These are phyloP conservation scores for Apiospora pterosperma DNA, from an alignment of 2,329 filamentous ascomycete genomes.

Conservation along the genomic window DNA sequence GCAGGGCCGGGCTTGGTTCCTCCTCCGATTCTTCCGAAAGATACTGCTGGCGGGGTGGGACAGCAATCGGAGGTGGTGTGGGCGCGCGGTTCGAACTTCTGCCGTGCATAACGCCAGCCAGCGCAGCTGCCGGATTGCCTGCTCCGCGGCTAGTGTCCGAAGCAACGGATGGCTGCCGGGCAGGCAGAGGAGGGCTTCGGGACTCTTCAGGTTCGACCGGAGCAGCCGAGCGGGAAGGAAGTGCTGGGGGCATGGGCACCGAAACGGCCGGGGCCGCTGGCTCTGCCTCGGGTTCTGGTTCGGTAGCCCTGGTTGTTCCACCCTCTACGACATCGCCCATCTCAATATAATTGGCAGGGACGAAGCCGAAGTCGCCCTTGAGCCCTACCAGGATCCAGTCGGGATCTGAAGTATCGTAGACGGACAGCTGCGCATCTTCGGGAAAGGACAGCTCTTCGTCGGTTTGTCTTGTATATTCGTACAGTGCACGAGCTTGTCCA, in stretches of 20 bases:
- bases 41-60: constrained; percentile 50
- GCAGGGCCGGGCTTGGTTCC: constrained; percentile 47
- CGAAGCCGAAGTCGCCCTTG: constrained; percentile 87
- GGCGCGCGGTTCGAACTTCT: constrained; percentile 38
- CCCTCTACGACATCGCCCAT: constrained; percentile 43
- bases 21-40: constrained; percentile 68
- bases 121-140: constrained; percentile 47
- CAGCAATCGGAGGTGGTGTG: constrained; percentile 49
- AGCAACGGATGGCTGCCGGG: constrained; percentile 23
- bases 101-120: constrained; percentile 54
- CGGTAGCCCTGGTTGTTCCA: constrained; percentile 18
- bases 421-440: constrained; percentile 77
- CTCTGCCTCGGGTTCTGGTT: constrained; percentile 37
- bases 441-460: constrained; percentile 96
- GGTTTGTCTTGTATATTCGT: constrained; percentile 94
- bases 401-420: constrained; percentile 87
- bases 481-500: constrained; percentile 82
- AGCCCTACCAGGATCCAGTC: constrained; percentile 94
- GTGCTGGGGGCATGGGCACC: constrained; percentile 20
- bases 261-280: constrained; percentile 12
- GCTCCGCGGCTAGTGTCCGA: constrained; percentile 29
- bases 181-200: constrained; percentile 36
- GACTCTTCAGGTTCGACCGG: constrained; percentile 32
- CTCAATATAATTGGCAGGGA: constrained; percentile 94
- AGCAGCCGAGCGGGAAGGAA: constrained; percentile 40